Percentiles rank a stretch among this genome's conserved stretches.
These are phyloP conservation scores for Kappamyces sp. DNA, from an alignment of 192 early-diverging fungal genomes.

Conservation along the genomic window DNA sequence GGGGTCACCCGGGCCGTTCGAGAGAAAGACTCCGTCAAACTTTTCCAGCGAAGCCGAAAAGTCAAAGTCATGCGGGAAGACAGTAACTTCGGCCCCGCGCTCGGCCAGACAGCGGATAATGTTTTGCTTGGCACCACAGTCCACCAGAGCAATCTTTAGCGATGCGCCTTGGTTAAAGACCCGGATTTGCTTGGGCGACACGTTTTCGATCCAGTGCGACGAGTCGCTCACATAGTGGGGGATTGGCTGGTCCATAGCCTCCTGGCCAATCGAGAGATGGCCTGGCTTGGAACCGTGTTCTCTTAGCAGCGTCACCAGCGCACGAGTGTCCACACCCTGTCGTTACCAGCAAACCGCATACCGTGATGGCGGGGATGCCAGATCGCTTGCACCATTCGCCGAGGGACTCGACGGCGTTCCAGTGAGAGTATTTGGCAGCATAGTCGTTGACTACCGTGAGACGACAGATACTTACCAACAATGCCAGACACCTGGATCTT, in stretches of 20 bases:
- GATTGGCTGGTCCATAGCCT: slow-evolving; percentile 31
- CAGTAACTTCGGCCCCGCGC: slow-evolving; percentile 77
- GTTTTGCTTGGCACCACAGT: slow-evolving; percentile 93
- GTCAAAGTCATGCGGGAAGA: slow-evolving; percentile 74
- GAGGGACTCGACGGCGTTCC: slow-evolving; percentile 86
- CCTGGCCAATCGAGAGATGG: slow-evolving; percentile 63
- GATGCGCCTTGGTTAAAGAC: slow-evolving; percentile 72
- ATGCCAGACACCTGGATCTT: slow-evolving; percentile 81
- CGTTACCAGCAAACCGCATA: no score
- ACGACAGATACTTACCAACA: no score
- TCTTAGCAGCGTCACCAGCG: slow-evolving; percentile 76
- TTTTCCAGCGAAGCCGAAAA: slow-evolving; percentile 27
- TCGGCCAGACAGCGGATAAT: slow-evolving; percentile 76
- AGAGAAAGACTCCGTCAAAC: slow-evolving; percentile 87
- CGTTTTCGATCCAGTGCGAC: slow-evolving; percentile 71
- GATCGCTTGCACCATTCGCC: slow-evolving; percentile 81
- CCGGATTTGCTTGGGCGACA: slow-evolving; percentile 63
- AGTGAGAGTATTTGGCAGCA: slow-evolving; percentile 85
- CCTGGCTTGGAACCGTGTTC: slow-evolving; percentile 80
- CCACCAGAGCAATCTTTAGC: slow-evolving; percentile 74
- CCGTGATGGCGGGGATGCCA: slow-evolving; percentile 76
- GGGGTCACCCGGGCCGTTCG: slow-evolving; percentile 90
- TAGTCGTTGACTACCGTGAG: slow-evolving; percentile 95
- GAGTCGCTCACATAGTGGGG: slow-evolving; percentile 65
- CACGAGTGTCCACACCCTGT: slow-evolving; percentile 93